These are phyloP conservation scores for Spathaspora gorwiae DNA, from an alignment of 805 yeast species.

Conservation along the genomic window DNA sequence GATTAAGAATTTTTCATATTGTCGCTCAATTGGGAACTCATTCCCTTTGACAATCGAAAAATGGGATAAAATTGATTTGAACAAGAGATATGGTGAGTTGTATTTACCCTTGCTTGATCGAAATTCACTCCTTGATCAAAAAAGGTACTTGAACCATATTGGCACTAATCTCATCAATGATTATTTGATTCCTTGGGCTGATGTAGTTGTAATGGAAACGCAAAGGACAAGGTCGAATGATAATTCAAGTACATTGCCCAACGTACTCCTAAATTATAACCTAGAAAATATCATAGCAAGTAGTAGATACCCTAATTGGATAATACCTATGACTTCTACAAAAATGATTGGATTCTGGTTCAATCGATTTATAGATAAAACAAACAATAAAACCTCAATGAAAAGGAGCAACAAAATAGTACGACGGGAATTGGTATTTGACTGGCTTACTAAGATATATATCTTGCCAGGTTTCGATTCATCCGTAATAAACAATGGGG, in stretches of 20 bases:
- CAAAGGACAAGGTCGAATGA: slow-evolving; percentile 36
- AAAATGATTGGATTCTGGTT: slow-evolving; percentile 38
- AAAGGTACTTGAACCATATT: slow-evolving; percentile 20
- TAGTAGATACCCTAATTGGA: slow-evolving; percentile 8
- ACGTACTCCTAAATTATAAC: slow-evolving; percentile 32
- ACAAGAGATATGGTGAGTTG: slow-evolving; percentile 10
- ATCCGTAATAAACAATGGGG: slow-evolving; percentile 1
- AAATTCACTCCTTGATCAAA: slow-evolving; percentile 19
- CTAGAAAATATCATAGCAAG: slow-evolving; percentile 32
- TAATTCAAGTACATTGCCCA: slow-evolving; percentile 33
- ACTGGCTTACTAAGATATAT: slow-evolving; percentile 7
- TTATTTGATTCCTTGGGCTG: slow-evolving; percentile 14
- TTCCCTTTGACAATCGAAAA: slow-evolving; percentile 8
- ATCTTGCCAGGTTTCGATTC: slow-evolving; percentile 6
- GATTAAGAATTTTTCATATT: slow-evolving; percentile 37
- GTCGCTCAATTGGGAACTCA: slow-evolving; percentile 12
- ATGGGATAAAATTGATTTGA: slow-evolving; percentile 27
- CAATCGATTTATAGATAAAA: slow-evolving; percentile 25
- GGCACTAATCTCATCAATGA: slow-evolving; percentile 16
- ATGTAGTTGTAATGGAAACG: slow-evolving; percentile 31
- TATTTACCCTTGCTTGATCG: slow-evolving; percentile 6
- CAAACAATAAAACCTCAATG: slow-evolving; percentile 2
- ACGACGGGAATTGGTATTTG: slow-evolving; percentile 5
- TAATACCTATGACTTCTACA: slow-evolving; percentile 33
- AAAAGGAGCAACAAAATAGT: slow-evolving; percentile 3